A percentile compares a stretch with the other conserved stretches of the same genome.
Conservation (phyloP, 768 basidiomycete genomes). For the Inosperma sp. region DNA sequence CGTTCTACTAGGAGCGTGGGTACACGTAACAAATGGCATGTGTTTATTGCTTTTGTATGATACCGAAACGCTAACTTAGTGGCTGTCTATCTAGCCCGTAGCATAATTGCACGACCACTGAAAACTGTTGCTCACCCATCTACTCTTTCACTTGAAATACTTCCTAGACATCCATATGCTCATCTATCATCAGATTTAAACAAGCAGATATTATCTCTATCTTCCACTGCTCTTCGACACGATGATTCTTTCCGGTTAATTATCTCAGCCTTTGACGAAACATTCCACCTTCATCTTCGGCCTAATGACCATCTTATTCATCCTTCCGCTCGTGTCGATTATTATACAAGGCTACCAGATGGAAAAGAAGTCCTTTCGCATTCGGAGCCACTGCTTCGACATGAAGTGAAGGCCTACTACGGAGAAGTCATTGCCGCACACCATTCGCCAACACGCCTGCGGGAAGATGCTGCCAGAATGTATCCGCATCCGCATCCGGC, state of each 20-base stretch:
- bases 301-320: slow-evolving; percentile 79
- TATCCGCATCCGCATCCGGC: slow-evolving; percentile 39
- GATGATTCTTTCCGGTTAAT: slow-evolving; percentile 69
- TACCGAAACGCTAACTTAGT: background rate
- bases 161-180: slow-evolving; percentile 39
- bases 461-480: slow-evolving; percentile 58
- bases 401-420: slow-evolving; percentile 62
- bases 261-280: slow-evolving; percentile 60
- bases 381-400: slow-evolving; percentile 58
- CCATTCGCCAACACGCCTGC: slow-evolving; percentile 49
- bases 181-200: background rate
- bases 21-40: slow-evolving; percentile 29
- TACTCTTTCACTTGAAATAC: slow-evolving; percentile 50
- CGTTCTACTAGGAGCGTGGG: slow-evolving; percentile 35
- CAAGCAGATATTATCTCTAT: slow-evolving; percentile 22
- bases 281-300: slow-evolving; percentile 66
- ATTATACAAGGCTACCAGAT: slow-evolving; percentile 49
- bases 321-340: slow-evolving; percentile 68
- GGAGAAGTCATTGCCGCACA: slow-evolving; percentile 69
- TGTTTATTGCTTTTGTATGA: background rate
- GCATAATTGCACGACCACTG: slow-evolving; percentile 42
- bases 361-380: slow-evolving; percentile 48
- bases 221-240: slow-evolving; percentile 51
- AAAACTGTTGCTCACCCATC: slow-evolving; percentile 48
- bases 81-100: slow-evolving; percentile 43